Conservation (phyloP, 1,139 yeast genomes). For the Taphrina populina region DNA sequence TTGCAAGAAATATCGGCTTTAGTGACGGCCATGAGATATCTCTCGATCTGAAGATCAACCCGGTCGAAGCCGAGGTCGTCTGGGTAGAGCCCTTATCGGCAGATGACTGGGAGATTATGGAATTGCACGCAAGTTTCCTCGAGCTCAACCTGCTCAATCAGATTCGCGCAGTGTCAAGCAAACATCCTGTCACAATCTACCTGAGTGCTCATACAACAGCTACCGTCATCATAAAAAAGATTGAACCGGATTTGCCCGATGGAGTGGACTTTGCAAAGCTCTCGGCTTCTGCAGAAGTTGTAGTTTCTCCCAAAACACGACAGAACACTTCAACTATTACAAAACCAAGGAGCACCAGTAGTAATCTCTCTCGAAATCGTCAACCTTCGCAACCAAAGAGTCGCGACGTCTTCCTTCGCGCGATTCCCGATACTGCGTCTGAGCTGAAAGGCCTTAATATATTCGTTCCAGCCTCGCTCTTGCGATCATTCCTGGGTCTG, state of each 20-base stretch:
- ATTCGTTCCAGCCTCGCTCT: constrained; percentile 7
- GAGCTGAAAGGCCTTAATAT: constrained; percentile 9
- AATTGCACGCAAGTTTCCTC: constrained; percentile 71
- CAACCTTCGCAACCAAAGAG: background rate
- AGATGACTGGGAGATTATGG: constrained; percentile 81
- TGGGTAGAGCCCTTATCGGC: constrained; percentile 73
- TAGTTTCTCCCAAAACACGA: constrained; percentile 74
- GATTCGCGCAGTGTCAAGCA: constrained; percentile 67
- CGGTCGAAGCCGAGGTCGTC: constrained; percentile 58
- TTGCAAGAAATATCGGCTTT: constrained; percentile 52
- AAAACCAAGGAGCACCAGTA: background rate
- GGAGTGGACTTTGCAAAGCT: constrained; percentile 55
- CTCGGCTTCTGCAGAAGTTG: constrained; percentile 71
- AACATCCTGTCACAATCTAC: constrained; percentile 66
- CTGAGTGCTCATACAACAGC: constrained; percentile 61
- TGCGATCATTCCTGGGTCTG: constrained; percentile 40
- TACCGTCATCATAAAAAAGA: constrained; percentile 62
- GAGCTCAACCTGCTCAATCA: constrained; percentile 77
- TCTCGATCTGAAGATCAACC: constrained; percentile 49
- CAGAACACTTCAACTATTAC: constrained; percentile 44
- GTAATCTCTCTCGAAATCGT: constrained; percentile 8
- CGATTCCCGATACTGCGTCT: background rate
- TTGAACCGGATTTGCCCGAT: constrained; percentile 51
- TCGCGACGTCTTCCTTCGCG: constrained; percentile 32
- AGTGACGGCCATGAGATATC: constrained; percentile 50